Base-by-base conservation (phyloP, 129 eudicot genomes). In the Lonicera japonica region DNA sequence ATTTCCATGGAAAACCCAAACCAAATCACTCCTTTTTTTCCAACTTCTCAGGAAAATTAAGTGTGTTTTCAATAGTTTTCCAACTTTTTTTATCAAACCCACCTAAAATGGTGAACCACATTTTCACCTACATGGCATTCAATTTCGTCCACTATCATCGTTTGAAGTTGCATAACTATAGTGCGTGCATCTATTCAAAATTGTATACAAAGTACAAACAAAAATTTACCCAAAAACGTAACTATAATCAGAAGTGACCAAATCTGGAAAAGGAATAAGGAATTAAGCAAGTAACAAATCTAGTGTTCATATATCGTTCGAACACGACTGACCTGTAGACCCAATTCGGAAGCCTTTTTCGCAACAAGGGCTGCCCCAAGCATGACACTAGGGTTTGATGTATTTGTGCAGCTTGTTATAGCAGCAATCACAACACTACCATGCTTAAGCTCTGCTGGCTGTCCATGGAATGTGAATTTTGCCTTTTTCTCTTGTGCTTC, bases 331-430 rank as follows among this genome's bases (percentile, higher is more conserved):
- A 92, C 98, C 90, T 88, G 81, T 70, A 92, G 84, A 64, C 99
- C 95, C 70, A 88, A 60, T 41, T 92, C 96, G 74, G 85, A 81
- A 24, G 99, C 99, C 71, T 92, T 92, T 72, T 92, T 92, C 9
- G 96, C 96, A 66, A 92, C 99, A 68, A 92, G 90, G 74, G 77
- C 99, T 51, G 99, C 99, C 72, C 96, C 99, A 75, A 92, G 89
- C 99, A 92, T 92, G 53, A 92, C 99, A 85, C 99, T 92, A 34
- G 99, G 99, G 79, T 92, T 92, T 68, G 99, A 92, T 69, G 99
- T 92, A 73, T 92, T 92, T 60, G 99, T 92, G 77, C 99, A 92
- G 40, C 99, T 92, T 60, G 99, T 92, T 41, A 92, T 88, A 48
- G 99, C 99, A 41, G 99, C 99, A 66, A 92, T 92, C 71, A 92